A percentile compares a stretch with the other conserved stretches of the same genome.
phyloP scores from a whole-genome alignment of 768 basidiomycete species.

The Mycena leptocephala region DNA sequence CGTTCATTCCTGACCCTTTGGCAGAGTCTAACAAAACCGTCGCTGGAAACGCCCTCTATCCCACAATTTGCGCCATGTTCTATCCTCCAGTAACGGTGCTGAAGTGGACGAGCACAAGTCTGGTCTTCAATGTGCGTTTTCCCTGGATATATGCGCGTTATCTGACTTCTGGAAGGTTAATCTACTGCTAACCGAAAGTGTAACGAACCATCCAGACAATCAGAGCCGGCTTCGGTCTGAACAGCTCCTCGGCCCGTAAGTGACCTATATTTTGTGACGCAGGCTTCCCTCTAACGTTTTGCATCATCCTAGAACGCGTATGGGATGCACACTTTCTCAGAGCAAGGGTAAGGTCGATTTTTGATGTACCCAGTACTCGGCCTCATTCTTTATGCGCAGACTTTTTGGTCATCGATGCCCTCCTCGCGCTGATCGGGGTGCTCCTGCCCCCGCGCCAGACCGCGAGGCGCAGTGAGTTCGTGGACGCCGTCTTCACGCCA shows the following conservation, averaged over 20 bases:
- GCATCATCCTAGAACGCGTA: constrained; percentile 1
- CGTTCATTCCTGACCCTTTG: neutral
- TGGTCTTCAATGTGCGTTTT: constrained; percentile 25
- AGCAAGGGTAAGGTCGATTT: constrained; percentile 9
- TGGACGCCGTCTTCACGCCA: constrained; percentile 25
- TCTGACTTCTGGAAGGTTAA: constrained; percentile 21
- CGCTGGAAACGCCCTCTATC: constrained; percentile 5
- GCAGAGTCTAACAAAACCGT: constrained; percentile 13
- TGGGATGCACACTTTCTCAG: constrained; percentile 15
- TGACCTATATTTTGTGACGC: neutral
- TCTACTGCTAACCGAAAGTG: constrained; percentile 16
- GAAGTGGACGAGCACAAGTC: constrained; percentile 14
- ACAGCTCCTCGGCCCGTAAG: constrained; percentile 31
- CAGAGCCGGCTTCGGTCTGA: constrained; percentile 26
- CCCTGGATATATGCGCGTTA: constrained; percentile 27
- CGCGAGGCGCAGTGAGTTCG: constrained; percentile 27
- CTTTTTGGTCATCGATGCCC: constrained; percentile 21
- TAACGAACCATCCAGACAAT: constrained; percentile 16
- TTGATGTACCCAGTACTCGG: neutral
- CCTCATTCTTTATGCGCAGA: constrained; percentile 15
- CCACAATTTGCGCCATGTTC: constrained; percentile 23
- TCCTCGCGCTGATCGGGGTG: constrained; percentile 22
- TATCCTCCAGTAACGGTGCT: neutral
- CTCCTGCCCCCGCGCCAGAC: constrained; percentile 15
- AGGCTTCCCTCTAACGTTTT: too few species aligned